Base-by-base conservation (phyloP, 2,329 filamentous ascomycete genomes). In the Alternaria ethzedia region DNA sequence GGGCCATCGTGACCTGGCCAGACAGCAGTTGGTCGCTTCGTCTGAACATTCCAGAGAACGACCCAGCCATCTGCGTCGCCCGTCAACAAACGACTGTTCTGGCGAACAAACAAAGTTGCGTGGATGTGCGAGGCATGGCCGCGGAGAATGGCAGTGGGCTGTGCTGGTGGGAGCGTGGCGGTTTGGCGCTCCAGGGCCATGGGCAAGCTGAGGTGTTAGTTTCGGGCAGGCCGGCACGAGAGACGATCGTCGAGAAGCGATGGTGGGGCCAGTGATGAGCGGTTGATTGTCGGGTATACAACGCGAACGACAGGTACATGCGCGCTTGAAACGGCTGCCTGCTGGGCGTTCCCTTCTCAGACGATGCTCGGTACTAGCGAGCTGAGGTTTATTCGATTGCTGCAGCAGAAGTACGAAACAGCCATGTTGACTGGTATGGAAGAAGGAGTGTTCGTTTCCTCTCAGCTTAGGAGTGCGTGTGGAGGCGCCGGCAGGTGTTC, bases 31-130 rank as follows among this genome's bases (percentile, higher is more conserved):
- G 95, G 88, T 32, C 96, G 87, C 84, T 96, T 94, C 55, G 90
- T 92, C 25, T 90, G 86, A 43, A 97, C 83, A 76, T 92, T 90
- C 96, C 96, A 99, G 21, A 94, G 82, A 7, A 97, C 87, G 32
- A 97, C 85, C 86, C 91, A 97, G 63, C 96, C 96, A 45, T 97
- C 92, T 9, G 93, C 92, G 80, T 99, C 96, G 36, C 92, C 95
- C 1, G 93, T 96, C 12, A 93, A 83, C 6, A 99, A 88, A 32
- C 92, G 90, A 61, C 88, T 85, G 77, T 97, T 97, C 44, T 83
- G 79, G 57, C 88, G 86, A 69, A 93, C 84, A 76, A 98, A 95
- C 56, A 86, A 83, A 5, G 94, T 85, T 20, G 89, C 87, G 76
- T 97, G 94, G 51, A 97, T 89, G 68, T 93, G 89, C 1, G 91